phyloP scores from a whole-genome alignment of 306 rosid genomes.

The Medicago truncatula region DNA sequence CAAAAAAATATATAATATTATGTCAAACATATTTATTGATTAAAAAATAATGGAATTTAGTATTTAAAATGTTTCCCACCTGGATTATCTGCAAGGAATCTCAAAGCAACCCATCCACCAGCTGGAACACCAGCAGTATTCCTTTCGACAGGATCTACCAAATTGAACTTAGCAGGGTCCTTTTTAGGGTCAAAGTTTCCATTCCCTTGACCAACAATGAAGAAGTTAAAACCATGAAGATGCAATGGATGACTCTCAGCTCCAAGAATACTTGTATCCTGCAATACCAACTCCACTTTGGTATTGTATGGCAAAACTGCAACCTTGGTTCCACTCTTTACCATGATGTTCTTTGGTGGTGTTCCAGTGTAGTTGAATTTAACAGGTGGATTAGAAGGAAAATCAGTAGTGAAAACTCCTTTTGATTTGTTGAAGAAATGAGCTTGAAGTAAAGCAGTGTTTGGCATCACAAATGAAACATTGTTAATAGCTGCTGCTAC shows the following conservation, averaged over 20 bases:
- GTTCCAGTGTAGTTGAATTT: conserved; percentile 76
- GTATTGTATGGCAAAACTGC: conserved; percentile 61
- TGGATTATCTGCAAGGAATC: conserved; percentile 75
- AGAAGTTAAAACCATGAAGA: conserved; percentile 80
- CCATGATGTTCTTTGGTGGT: conserved; percentile 60
- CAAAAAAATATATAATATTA: neutral
- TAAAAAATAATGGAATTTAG: neutral
- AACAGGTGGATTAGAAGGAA: conserved; percentile 64
- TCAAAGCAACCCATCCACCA: conserved; percentile 79
- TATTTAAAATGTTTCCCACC: conserved; percentile 38
- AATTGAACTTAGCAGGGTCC: conserved; percentile 63
- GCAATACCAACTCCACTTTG: conserved; percentile 66
- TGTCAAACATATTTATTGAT: neutral
- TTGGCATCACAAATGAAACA: conserved; percentile 74
- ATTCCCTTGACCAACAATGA: conserved; percentile 68
- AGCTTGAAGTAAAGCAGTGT: conserved; percentile 68
- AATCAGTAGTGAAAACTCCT: conserved; percentile 66
- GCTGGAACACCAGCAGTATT: conserved; percentile 71
- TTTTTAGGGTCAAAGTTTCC: conserved; percentile 72
- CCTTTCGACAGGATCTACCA: conserved; percentile 79
- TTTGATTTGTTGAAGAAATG: conserved; percentile 67
- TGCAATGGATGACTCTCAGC: conserved; percentile 88
- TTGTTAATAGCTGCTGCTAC: conserved; percentile 64
- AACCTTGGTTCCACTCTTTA: conserved; percentile 62
- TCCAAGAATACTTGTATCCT: conserved; percentile 71